Percentiles rank a stretch among this genome's conserved stretches.
Evolutionary conservation across 1,284 basidiomycete genomes (phyloP).

Genomic region (Malassezia sp.): DNA sequence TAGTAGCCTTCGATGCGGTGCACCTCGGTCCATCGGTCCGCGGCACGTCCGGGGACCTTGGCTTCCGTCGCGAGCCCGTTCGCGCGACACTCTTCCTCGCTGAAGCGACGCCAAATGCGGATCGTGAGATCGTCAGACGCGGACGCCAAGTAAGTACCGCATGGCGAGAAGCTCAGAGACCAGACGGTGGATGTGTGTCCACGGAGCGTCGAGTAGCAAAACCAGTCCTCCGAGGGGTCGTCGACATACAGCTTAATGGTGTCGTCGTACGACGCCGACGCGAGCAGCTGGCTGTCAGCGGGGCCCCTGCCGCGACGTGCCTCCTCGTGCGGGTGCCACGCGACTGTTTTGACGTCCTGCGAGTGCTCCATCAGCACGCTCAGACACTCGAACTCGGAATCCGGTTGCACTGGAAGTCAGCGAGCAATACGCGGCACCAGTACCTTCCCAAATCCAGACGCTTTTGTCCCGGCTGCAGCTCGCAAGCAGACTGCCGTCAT

Average conservation of each 20-base stretch:
- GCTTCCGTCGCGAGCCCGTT: constrained; percentile 31
- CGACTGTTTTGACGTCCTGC: constrained; percentile 89
- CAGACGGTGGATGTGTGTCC: constrained; percentile 77
- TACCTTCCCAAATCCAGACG: constrained; percentile 96
- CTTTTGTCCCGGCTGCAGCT: constrained; percentile 91
- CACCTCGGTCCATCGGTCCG: constrained; percentile 47
- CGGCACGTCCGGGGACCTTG: constrained; percentile 32
- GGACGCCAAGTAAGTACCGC: constrained; percentile 70
- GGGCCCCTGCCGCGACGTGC: constrained; percentile 48
- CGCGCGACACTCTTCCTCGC: constrained; percentile 34
- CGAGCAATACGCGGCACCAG: too few species aligned
- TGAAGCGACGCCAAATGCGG: constrained; percentile 50
- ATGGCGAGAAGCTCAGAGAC: constrained; percentile 67
- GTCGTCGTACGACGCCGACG: constrained; percentile 93
- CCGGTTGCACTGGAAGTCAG: constrained; percentile 54
- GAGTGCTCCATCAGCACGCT: constrained; percentile 92
- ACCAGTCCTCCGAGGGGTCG: constrained; percentile 92
- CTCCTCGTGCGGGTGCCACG: constrained; percentile 92
- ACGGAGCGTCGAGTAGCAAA: constrained; percentile 65
- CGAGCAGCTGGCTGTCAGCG: constrained; percentile 58
- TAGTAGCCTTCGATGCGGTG: constrained; percentile 50
- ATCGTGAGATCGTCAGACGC: constrained; percentile 65
- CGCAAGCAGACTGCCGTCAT: constrained; percentile 67
- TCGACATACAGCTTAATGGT: constrained; percentile 87
- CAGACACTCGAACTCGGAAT: constrained; percentile 72